These are phyloP conservation scores for Helianthus annuus DNA, from an alignment of 129 eudicot species.

Conservation along the genomic window HanXRQr2.0-SUNRISE NC_035442.2:36729017-36729516, in stretches of 20 bases:
- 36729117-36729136: slow-evolving; percentile 27
- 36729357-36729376: not conserved
- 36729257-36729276: slow-evolving; percentile 40
- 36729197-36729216: slow-evolving; percentile 35
- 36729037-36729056: too few species aligned
- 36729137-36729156: slow-evolving; percentile 35
- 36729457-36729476: too few species aligned
- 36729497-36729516: too few species aligned
- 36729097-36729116: slow-evolving; percentile 44
- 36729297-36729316: not conserved
- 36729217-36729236: slow-evolving; percentile 28
- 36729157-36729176: slow-evolving; percentile 40
- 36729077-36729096: slow-evolving; percentile 43
- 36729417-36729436: too few species aligned
- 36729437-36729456: too few species aligned
- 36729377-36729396: too few species aligned
- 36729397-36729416: too few species aligned
- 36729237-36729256: slow-evolving; percentile 40
- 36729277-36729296: not conserved
- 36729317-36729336: not conserved
- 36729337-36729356: not conserved
- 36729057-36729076: slow-evolving; percentile 25
- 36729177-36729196: slow-evolving; percentile 36
- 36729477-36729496: too few species aligned
- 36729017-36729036: too few species aligned